Evolutionary conservation across 2,329 filamentous ascomycete genomes (phyloP), one percentile per base, ranked within the genome.

Genomic region (Aspergillus fijiensis): DNA sequence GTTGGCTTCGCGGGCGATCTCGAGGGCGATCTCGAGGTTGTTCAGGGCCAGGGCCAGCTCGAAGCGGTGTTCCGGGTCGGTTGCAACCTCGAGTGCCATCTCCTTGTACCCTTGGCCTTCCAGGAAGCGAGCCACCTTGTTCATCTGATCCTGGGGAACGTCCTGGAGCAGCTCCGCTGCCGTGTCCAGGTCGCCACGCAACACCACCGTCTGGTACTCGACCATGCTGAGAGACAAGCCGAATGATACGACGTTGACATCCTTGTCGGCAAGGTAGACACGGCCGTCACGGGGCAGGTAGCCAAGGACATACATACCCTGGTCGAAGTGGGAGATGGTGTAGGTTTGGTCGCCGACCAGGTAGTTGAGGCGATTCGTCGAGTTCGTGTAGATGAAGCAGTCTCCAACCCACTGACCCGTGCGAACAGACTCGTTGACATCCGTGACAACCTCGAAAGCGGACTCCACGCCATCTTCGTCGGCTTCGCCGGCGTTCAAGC

Each of bases 361-460:
- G 80, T 98, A 98, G 82, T 98, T 98, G 61, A 99, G 83, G 63
- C 95, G 90, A 82, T 98, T 97, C 10, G 93, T 96, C 76, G 85
- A 90, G 83, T 96, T 98, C 58, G 95, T 97, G 84, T 98, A 99
- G 75, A 98, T 93, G 83, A 99, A 96, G 81, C 94, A 96, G 80
- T 99, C 95, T 63, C 95, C 95, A 59, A 99, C 91, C 95, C 95
- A 99, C 80, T 96, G 91, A 68, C 94, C 95, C 21, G 94, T 97
- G 65, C 91, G 90, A 55, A 98, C 92, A 65, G 85, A 91, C 79
- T 98, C 95, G 73, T 89, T 94, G 72, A 97, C 92, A 74, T 98
- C 95, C 25, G 93, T 96, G 57, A 98, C 91, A 29, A 98, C 90
- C 73, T 98, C 95, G 68, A 99, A 97, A 5, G 95, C 95, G 25